Percentiles rank a stretch among this genome's conserved stretches.
These are phyloP conservation scores for Cryptococcus sp. DNA, from an alignment of 1,284 basidiomycete species.

Conservation along the genomic window DNA sequence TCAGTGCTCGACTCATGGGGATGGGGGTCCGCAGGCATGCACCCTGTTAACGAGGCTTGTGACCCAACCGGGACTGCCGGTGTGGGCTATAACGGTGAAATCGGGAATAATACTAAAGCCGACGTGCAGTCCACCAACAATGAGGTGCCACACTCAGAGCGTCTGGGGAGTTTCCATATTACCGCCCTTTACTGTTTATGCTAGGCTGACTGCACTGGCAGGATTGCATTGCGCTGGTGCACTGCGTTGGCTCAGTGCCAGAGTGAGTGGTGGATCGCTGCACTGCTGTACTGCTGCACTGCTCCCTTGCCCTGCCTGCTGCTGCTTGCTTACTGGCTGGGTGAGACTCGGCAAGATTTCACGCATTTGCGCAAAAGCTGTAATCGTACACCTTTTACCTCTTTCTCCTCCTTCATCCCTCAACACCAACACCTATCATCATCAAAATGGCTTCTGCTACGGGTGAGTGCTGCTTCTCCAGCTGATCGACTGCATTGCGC, in stretches of 20 bases:
- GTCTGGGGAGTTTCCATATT: background rate
- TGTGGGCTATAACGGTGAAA: background rate
- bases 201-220: background rate
- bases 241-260: no score
- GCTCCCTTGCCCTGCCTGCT: slow-evolving; percentile 1
- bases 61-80: no score
- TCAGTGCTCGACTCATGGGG: no score
- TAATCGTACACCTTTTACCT: background rate
- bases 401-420: slow-evolving; percentile 17
- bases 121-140: background rate
- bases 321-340: slow-evolving; percentile 1
- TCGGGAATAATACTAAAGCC: background rate
- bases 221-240: background rate
- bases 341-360: background rate
- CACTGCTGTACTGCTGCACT: no score
- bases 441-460: slow-evolving; percentile 44
- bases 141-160: background rate
- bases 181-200: background rate
- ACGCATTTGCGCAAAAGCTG: background rate
- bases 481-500: background rate
- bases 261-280: no score
- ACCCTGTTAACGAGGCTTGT: no score
- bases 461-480: slow-evolving; percentile 28
- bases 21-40: no score
- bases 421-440: slow-evolving; percentile 12